Evolutionary conservation across 768 basidiomycete genomes (phyloP).

Genomic region (Russula foetens): DNA sequence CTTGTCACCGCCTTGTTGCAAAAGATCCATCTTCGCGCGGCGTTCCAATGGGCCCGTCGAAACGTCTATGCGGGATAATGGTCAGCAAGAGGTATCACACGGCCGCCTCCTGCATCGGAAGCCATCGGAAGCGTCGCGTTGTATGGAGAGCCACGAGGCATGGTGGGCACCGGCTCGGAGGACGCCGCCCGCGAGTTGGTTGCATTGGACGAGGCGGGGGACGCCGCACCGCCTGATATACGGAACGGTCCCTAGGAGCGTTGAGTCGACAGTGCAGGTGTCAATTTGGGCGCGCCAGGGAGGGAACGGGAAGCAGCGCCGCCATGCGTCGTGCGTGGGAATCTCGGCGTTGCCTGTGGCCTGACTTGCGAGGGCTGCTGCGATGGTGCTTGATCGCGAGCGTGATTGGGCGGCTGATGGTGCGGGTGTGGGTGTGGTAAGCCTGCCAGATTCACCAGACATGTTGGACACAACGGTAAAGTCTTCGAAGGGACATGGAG

Average conservation of each 20-base stretch:
- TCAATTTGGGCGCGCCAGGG: background rate
- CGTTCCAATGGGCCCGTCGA: constrained; percentile 72
- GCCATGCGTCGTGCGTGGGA: background rate
- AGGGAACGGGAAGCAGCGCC: constrained; percentile 5
- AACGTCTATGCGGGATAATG: constrained; percentile 88
- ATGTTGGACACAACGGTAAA: constrained; percentile 15
- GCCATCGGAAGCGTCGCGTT: no score
- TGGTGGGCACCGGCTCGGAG: background rate
- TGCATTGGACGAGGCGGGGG: background rate
- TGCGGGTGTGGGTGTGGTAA: constrained; percentile 17
- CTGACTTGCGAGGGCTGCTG: constrained; percentile 3
- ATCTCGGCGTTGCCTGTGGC: background rate
- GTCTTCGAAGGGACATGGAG: constrained; percentile 6
- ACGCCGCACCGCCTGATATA: constrained; percentile 2
- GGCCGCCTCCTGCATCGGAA: no score
- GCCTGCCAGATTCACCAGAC: constrained; percentile 15
- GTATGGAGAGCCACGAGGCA: no score
- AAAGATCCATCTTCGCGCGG: constrained; percentile 75
- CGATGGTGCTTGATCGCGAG: background rate
- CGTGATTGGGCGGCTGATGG: constrained; percentile 8
- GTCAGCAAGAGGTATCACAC: no score
- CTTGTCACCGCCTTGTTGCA: constrained; percentile 63
- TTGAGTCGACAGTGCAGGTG: background rate
- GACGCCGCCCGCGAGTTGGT: background rate
- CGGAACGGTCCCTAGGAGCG: constrained; percentile 13